Evolutionary conservation across 495 filamentous ascomycete species (phyloP).

Genomic region (Cryomyces minteri): DNA sequence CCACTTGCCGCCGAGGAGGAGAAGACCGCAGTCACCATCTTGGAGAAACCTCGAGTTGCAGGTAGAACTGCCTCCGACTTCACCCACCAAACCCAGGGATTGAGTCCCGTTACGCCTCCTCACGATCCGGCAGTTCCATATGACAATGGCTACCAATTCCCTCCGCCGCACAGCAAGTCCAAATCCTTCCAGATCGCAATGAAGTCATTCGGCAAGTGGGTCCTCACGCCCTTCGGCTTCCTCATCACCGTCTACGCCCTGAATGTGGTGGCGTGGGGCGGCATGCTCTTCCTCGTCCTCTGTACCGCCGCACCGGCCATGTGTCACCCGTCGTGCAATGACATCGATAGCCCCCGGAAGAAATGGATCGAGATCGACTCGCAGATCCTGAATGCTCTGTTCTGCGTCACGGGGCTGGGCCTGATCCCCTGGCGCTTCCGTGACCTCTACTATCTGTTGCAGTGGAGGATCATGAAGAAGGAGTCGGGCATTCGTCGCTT

Average conservation of each 20-base stretch:
- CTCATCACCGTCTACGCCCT: constrained; percentile 61
- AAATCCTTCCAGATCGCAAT: constrained; percentile 33
- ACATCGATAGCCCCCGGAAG: constrained; percentile 51
- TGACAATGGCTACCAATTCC: constrained; percentile 50
- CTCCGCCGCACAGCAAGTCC: constrained; percentile 43
- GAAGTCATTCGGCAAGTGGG: constrained; percentile 33
- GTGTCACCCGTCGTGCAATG: constrained; percentile 56
- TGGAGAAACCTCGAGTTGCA: too few species aligned
- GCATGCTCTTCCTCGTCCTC: constrained; percentile 74
- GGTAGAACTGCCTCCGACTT: too few species aligned
- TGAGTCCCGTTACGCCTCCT: constrained; percentile 16
- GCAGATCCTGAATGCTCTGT: constrained; percentile 71
- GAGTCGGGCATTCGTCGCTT: constrained; percentile 34
- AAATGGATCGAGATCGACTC: constrained; percentile 77
- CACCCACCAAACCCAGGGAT: too few species aligned
- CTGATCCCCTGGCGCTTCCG: constrained; percentile 73
- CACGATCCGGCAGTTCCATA: too few species aligned
- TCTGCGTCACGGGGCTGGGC: constrained; percentile 76
- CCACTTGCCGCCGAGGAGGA: too few species aligned
- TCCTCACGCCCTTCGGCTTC: constrained; percentile 54
- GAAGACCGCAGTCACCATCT: too few species aligned
- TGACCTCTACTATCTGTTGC: constrained; percentile 50
- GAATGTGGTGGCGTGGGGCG: constrained; percentile 73
- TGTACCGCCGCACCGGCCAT: constrained; percentile 59
- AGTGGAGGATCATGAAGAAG: constrained; percentile 31